Base-by-base conservation (phyloP, 1,284 basidiomycete genomes). In the Cerioporus squamosus region DNA sequence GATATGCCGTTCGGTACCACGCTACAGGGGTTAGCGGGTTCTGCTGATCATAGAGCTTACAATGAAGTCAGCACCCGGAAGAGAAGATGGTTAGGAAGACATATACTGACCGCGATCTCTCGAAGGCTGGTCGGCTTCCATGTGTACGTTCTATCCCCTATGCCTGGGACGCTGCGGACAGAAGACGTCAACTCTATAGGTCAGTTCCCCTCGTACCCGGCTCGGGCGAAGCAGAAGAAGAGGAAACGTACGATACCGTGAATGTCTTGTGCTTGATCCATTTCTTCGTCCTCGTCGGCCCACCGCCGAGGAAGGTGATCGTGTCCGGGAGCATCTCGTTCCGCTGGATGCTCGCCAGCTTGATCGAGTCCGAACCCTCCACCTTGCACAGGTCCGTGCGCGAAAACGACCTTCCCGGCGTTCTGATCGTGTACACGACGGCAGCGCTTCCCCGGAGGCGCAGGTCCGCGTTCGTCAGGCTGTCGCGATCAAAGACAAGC, bases 291-390 rank as follows among this genome's bases (percentile, higher is more conserved):
- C 42, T 57, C 36, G 55, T 47, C 18, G 49, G 29, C 29, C 52
- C 47, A 40, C 44, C 29, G n/a, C 50, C 60, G 36, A 40, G 18
- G 49, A 62, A 58, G 17, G 23, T 51, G 53, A 62, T 57, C 40
- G 44, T 59, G 29, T 62, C 55, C 22, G 53, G 55, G 18, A 62
- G 43, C 22, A 60, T 20, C 14, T 65, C 63, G 26, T 46, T 52
- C 42, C 63, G 48, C 17, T 62, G 39, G 20, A 64, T 55, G 39
- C 33, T 17, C 9, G 46, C 63, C n/a, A 55, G 51, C n/a, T 20
- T 36, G 15, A 51, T 44, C 20, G 42, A 50, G 9, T 29, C 48
- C 20, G 22, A 10, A 5, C 48, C 36, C 18, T 51, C 49, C 10
- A 53, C 20, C 22, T 45, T 52, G 39, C 53, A 31, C 33, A 60